These are phyloP conservation scores for Capsaspora owczarzaki DNA, from an alignment of 78 protist genomes.

Conservation along the genomic window DNA sequence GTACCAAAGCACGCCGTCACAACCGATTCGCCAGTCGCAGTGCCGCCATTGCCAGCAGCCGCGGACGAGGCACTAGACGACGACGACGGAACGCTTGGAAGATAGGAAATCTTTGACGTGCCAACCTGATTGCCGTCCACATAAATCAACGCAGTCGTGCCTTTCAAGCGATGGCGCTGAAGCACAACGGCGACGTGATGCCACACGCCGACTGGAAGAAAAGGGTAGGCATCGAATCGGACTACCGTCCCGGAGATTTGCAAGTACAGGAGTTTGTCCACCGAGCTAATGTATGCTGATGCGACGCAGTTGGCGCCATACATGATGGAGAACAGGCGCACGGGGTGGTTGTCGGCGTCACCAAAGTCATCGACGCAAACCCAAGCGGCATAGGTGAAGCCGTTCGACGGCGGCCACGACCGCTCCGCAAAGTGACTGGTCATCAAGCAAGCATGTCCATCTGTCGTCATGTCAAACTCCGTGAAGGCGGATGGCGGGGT, in stretches of 20 bases:
- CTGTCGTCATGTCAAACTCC: background rate
- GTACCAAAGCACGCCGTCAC: background rate
- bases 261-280: background rate
- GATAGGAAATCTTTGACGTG: background rate
- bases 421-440: constrained; percentile 1
- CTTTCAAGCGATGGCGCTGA: background rate
- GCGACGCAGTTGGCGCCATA: background rate
- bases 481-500: background rate
- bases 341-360: background rate
- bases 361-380: background rate
- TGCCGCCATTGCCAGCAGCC: too few relatives aligned
- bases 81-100: too few relatives aligned
- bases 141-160: background rate
- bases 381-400: background rate
- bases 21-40: background rate
- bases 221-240: background rate
- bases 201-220: background rate
- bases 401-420: constrained; percentile 5
- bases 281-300: background rate
- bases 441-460: background rate
- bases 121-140: background rate
- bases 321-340: background rate
- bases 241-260: background rate
- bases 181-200: background rate
- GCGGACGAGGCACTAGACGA: too few relatives aligned